phyloP scores from a whole-genome alignment of 495 filamentous ascomycete species.

The Aspergillus bertholletiae region DNA sequence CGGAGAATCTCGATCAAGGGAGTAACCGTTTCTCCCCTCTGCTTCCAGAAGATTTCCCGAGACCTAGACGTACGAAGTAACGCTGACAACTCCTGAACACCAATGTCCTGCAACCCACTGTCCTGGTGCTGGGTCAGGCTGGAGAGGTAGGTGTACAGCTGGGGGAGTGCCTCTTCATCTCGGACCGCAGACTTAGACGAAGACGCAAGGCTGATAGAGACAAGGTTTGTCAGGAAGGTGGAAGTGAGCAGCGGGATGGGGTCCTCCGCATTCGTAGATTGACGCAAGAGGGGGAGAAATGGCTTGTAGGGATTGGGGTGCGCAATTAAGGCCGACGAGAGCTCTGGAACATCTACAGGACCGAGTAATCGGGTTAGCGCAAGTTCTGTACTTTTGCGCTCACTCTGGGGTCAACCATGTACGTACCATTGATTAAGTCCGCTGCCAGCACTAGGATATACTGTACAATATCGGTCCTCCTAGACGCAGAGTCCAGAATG shows the following conservation, averaged over 20 bases:
- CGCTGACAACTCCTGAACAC: constrained; percentile 84
- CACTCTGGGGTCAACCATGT: background rate
- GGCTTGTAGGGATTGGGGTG: constrained; percentile 77
- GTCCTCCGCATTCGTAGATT: constrained; percentile 78
- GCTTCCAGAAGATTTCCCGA: constrained; percentile 84
- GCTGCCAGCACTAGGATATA: constrained; percentile 88
- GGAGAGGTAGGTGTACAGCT: constrained; percentile 84
- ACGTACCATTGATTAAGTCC: constrained; percentile 82
- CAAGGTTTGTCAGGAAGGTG: constrained; percentile 76
- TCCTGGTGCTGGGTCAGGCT: constrained; percentile 72
- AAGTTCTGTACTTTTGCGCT: background rate
- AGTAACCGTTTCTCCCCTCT: constrained; percentile 74
- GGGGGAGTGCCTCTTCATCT: constrained; percentile 77
- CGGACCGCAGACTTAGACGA: constrained; percentile 50
- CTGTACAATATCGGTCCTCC: constrained; percentile 83
- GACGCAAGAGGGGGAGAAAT: constrained; percentile 79
- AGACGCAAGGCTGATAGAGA: constrained; percentile 63
- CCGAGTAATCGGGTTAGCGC: background rate
- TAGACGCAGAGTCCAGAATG: constrained; percentile 75
- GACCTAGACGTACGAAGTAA: constrained; percentile 72
- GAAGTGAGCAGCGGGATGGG: constrained; percentile 86
- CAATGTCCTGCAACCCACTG: constrained; percentile 90
- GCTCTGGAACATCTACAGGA: constrained; percentile 66
- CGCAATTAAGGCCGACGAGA: constrained; percentile 70
- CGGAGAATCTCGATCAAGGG: constrained; percentile 82